Percentiles rank a stretch among this genome's conserved stretches.
These are phyloP conservation scores for Aspergillus unguis DNA, from an alignment of 2,329 filamentous ascomycete species.

Conservation along the genomic window DNA sequence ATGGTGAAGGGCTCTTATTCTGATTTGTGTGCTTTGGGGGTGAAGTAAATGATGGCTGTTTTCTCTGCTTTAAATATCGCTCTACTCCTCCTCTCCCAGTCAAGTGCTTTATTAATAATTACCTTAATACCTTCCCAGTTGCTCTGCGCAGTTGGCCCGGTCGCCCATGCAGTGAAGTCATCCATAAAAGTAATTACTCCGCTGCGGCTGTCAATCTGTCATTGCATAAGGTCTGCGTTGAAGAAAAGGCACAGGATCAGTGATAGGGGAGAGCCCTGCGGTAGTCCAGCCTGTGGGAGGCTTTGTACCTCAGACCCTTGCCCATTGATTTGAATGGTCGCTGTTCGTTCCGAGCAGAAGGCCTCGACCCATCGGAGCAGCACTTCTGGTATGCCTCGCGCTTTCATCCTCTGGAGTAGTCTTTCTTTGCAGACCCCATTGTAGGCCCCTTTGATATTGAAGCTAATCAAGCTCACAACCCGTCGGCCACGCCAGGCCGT, in stretches of 20 bases:
- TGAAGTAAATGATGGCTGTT: constrained; percentile 30
- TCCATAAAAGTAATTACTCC: constrained; percentile 30
- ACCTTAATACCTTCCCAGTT: constrained; percentile 22
- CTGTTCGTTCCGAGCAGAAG: constrained; percentile 17
- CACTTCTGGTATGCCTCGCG: background rate
- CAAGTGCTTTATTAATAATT: too few species aligned
- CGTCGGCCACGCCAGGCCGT: constrained; percentile 13
- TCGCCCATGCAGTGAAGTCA: constrained; percentile 27
- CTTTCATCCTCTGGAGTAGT: constrained; percentile 4
- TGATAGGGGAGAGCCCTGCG: constrained; percentile 31
- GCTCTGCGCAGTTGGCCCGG: constrained; percentile 18
- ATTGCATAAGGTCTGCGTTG: constrained; percentile 37
- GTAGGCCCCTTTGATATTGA: constrained; percentile 20
- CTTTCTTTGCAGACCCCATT: constrained; percentile 17
- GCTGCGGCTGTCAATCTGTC: constrained; percentile 17
- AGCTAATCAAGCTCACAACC: constrained; percentile 18
- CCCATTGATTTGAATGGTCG: constrained; percentile 19
- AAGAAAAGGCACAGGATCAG: constrained; percentile 37
- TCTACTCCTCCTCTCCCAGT: constrained; percentile 26
- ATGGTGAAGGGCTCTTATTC: constrained; percentile 15
- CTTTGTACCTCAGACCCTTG: constrained; percentile 8
- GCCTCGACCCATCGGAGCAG: constrained; percentile 16
- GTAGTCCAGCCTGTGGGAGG: constrained; percentile 16
- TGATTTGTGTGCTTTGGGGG: constrained; percentile 16
- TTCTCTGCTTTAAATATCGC: constrained; percentile 29